Base-by-base conservation (phyloP, 1,284 basidiomycete genomes). In the Heliocybe sulcata region DNA sequence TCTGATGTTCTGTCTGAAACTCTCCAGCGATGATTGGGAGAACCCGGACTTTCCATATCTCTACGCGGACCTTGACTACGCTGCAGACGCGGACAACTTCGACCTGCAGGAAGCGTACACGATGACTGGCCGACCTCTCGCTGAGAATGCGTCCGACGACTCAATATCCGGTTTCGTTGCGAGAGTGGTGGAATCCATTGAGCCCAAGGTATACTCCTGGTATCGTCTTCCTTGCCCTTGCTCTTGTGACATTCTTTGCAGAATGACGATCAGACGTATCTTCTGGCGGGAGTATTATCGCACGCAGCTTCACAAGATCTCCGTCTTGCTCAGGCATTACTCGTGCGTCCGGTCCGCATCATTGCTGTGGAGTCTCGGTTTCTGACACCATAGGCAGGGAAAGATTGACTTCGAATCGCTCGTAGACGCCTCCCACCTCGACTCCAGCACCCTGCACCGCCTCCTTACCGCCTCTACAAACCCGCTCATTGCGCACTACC, bases 1-100 rank as follows among this genome's bases (percentile, higher is more conserved):
- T 26, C 72, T 90, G 12, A 82, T 89, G 75, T 85, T 89, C 59
- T 89, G 87, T 63, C 68, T 90, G 54, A 90, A 90, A 63, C 85
- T 85, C 0, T 72, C 77, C 11, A 78, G 81, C 58, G 83, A 88
- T 20, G 86, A 90, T 58, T 90, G 87, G 87, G 87, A 90, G 58
- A 69, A 81, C 35, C 79, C 80, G 1, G 79, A 82, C 14, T 90
- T 89, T 63, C 88, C 88, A 0, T 79, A 83, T 64, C 62, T 89
- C 16, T 81, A 84, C 60, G 76, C 84, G 12, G 75, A 82, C 60
- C 61, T 83, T 10, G 70, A 73, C 25, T 42, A 42, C 19, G 38
- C 38, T 42, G 56, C 76, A 66, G 73, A 76, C 19, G 69, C 73
- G 1, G 70, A 74, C 3, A 75, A 79, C 35, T 71, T 80, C 55